Evolutionary conservation across 2,329 filamentous ascomycete species (phyloP).

Genomic region (Fusarium staphyleae): DNA sequence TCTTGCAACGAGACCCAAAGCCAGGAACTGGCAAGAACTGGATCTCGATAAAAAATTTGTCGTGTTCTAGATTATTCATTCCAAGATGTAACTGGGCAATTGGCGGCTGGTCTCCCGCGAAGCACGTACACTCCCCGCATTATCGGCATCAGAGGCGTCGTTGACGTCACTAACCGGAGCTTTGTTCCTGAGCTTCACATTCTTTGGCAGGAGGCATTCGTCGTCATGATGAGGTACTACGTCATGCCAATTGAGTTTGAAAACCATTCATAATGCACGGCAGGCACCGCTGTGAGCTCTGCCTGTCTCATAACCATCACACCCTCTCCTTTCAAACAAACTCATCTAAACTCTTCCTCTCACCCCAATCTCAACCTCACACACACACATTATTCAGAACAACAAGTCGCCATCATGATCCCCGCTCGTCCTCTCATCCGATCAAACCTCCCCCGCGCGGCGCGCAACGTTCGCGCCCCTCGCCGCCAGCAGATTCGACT

Average conservation of each 20-base stretch:
- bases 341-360: neutral
- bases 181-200: slow-evolving; percentile 23
- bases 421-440: slow-evolving; percentile 42
- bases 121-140: slow-evolving; percentile 25
- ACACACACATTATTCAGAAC: neutral
- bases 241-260: slow-evolving; percentile 25
- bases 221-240: slow-evolving; percentile 35
- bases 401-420: slow-evolving; percentile 39
- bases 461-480: slow-evolving; percentile 39
- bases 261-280: slow-evolving; percentile 13
- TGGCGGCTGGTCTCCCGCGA: slow-evolving; percentile 9
- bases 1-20: neutral
- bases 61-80: neutral
- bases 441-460: slow-evolving; percentile 39
- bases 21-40: neutral
- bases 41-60: slow-evolving; percentile 12
- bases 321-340: neutral
- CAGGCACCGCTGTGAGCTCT: neutral
- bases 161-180: slow-evolving; percentile 40
- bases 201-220: slow-evolving; percentile 5
- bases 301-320: neutral
- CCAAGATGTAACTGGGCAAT: slow-evolving; percentile 21
- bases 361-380: neutral
- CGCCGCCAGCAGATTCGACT: slow-evolving; percentile 47
- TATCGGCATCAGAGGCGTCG: slow-evolving; percentile 34